phyloP scores from a whole-genome alignment of 805 yeast genomes.

The Yarrowia keelungensis region DNA sequence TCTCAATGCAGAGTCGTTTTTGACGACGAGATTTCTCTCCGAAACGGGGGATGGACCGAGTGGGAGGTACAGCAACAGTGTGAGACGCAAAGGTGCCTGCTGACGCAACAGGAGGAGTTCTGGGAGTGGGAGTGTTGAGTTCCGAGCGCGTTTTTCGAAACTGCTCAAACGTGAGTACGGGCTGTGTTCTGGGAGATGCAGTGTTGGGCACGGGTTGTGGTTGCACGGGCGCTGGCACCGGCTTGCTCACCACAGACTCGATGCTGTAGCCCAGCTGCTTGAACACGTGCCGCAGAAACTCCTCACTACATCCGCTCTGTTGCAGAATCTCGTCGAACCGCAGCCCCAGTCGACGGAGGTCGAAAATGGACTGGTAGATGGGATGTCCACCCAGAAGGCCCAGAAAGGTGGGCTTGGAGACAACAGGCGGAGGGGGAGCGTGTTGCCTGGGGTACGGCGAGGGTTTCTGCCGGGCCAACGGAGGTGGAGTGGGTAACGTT shows the following conservation, averaged over 20 bases:
- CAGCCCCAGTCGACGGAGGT: conserved; percentile 28
- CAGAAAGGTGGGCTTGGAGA: conserved; percentile 13
- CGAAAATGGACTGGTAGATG: conserved; percentile 28
- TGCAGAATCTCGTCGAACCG: conserved; percentile 33
- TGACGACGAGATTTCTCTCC: conserved; percentile 31
- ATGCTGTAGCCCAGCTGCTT: conserved; percentile 21
- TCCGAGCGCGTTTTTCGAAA: conserved; percentile 7
- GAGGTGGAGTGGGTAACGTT: neutral
- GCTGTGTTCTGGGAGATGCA: neutral
- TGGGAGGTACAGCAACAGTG: neutral
- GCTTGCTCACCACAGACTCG: neutral
- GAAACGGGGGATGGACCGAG: conserved; percentile 1
- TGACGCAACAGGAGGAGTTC: neutral
- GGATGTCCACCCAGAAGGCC: conserved; percentile 14
- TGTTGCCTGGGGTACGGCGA: conserved; percentile 30
- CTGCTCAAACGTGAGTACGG: conserved; percentile 18
- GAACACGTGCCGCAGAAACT: conserved; percentile 8
- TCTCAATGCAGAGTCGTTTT: conserved; percentile 25
- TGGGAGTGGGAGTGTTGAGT: neutral
- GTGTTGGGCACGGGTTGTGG: neutral
- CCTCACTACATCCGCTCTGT: conserved; percentile 22
- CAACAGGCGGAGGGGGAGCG: conserved; percentile 17
- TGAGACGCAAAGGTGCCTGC: no score
- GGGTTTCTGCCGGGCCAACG: conserved; percentile 11
- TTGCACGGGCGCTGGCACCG: neutral